A percentile compares a stretch with the other conserved stretches of the same genome.
Evolutionary conservation across 2,329 filamentous ascomycete species (phyloP).

Genomic region (Hymenoscyphus fructigenus): DNA sequence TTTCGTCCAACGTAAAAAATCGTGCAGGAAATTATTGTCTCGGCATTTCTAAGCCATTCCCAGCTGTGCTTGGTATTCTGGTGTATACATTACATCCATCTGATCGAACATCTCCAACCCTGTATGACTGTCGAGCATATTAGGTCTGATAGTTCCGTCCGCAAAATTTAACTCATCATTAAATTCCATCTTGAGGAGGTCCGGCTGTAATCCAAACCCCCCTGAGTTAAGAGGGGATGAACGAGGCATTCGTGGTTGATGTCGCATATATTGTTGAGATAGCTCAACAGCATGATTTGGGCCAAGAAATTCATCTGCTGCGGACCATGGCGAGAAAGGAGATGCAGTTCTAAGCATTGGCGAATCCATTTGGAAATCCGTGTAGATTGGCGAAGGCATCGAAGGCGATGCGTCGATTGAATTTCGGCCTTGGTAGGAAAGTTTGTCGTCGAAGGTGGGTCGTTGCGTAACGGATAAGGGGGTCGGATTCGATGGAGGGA

Average conservation of each 20-base stretch:
- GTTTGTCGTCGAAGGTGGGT: conserved; percentile 19
- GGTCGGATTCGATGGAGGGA: conserved; percentile 10
- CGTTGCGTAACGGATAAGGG: conserved; percentile 17
- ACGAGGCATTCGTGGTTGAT: conserved; percentile 18
- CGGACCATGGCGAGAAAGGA: conserved; percentile 29
- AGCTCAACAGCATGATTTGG: conserved; percentile 25
- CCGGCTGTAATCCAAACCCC: conserved; percentile 17
- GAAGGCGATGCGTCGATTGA: conserved; percentile 24
- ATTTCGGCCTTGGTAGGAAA: conserved; percentile 17
- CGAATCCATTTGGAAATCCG: conserved; percentile 29
- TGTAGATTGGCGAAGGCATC: conserved; percentile 30
- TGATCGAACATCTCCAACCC: conserved; percentile 19
- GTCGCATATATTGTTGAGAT: conserved; percentile 27
- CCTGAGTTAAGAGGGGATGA: conserved; percentile 19
- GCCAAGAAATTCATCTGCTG: conserved; percentile 29
- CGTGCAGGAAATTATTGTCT: background rate
- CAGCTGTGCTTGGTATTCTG: conserved; percentile 20
- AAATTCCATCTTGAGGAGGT: conserved; percentile 27
- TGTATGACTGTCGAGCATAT: conserved; percentile 25
- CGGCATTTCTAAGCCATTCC: conserved; percentile 12
- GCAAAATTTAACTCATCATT: conserved; percentile 24
- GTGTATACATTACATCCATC: conserved; percentile 21
- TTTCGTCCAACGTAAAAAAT: background rate
- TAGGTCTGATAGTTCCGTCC: conserved; percentile 27
- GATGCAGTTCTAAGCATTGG: conserved; percentile 30